Evolutionary conservation across 2,329 filamentous ascomycete genomes (phyloP), one percentile per base, ranked within the genome.

Genomic region (Nannizziopsis arthrosporioides): DNA sequence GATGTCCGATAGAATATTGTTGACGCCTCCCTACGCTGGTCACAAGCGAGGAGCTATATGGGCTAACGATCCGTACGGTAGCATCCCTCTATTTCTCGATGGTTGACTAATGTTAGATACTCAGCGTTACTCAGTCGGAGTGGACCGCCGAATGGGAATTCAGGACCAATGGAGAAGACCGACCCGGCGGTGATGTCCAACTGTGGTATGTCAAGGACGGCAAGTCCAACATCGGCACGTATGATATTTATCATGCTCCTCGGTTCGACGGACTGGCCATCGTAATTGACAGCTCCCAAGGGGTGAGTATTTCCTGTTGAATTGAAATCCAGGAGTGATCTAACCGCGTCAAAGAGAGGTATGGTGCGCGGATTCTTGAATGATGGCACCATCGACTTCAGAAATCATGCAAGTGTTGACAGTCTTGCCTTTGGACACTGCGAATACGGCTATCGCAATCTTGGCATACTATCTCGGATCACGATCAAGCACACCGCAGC

Each of bases 301-400:
- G 72, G 50, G 74, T 74, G 64, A 27, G 64, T 59, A 12, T 37
- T 18, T 32, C 15, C 9, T 14, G 8, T 31, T 12, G n/a, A 22
- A n/a, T 30, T 17, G 12, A 27, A 27, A 12, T 27, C 7, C 22
- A 9, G 32, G 12, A 11, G 14, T 38, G 11, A n/a, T 11, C 47
- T 49, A 19, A 44, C 12, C 3, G 15, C 17, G 3, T 39, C 22
- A 8, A 47, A 37, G 51, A 50, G 38, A 44, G 92, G 92, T 56
- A 88, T 83, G 67, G 74, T 98, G 54, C 78, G 92, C 51, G 92
- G 85, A 14, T 98, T 96, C 71, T 71, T 98, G 55, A 98, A 96
- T 68, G 92, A 96, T 64, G 90, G 89, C 42, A 78, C 73, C 34
- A 81, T 77, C 56, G 85, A 94, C 64, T 95, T 82, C 72, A 81